phyloP scores from a whole-genome alignment of 768 basidiomycete genomes.

The Leccinum variicolor region DNA sequence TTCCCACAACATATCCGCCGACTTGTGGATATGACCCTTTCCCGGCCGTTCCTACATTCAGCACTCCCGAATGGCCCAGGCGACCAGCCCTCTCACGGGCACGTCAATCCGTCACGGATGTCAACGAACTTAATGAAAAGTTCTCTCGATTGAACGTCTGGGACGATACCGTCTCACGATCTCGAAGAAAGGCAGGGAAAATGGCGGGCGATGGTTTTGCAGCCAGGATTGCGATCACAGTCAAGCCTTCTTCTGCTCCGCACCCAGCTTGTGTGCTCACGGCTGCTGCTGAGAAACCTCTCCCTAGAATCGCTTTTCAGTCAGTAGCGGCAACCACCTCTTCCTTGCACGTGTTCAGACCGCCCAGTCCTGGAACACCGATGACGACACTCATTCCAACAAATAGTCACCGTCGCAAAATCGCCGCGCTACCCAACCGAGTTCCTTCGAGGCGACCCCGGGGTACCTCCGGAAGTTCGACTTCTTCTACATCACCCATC shows the following conservation, averaged over 20 bases:
- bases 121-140: constrained; percentile 3
- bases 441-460: constrained; percentile 10
- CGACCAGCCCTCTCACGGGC: neutral
- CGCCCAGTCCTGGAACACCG: constrained; percentile 15
- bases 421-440: constrained; percentile 26
- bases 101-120: neutral
- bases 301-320: neutral
- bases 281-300: neutral
- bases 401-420: constrained; percentile 9
- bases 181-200: constrained; percentile 3
- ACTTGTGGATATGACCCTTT: constrained; percentile 16
- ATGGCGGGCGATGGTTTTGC: neutral
- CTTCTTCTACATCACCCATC: neutral
- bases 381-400: constrained; percentile 13
- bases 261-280: constrained; percentile 14
- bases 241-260: constrained; percentile 13
- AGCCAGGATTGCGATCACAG: constrained; percentile 12
- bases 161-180: constrained; percentile 1
- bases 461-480: neutral
- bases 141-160: constrained; percentile 13
- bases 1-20: constrained; percentile 21
- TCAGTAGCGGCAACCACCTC: constrained; percentile 6
- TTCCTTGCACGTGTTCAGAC: constrained; percentile 15
- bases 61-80: constrained; percentile 7
- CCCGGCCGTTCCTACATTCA: constrained; percentile 2